Base-by-base conservation (phyloP, 2,329 filamentous ascomycete genomes). In the Chalara sp. region DNA sequence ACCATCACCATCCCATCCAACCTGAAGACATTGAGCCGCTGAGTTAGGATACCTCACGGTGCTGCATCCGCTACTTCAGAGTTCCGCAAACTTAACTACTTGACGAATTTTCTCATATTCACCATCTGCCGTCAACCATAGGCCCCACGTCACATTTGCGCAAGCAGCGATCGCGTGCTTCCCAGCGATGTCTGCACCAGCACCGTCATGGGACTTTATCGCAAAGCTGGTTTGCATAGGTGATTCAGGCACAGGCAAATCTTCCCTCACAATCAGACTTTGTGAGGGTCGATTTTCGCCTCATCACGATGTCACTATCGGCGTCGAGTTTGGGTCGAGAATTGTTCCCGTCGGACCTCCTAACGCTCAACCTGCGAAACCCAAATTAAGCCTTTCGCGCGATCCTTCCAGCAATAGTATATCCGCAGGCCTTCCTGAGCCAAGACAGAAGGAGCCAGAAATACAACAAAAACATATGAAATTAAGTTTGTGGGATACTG, bases 191-290 rank as follows among this genome's bases (percentile, higher is more conserved):
- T 68, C 76, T 37, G 21, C 21, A 21, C 21, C 21, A 21, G 21
- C 21, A 21, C 79, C 84, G 64, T 86, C 89, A 70, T 97, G 92
- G 92, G 90, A 97, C 75, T 97, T 95, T 76, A 99, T 97, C 67
- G 91, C 92, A 70, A 99, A 99, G 73, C 88, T 99, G 63, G 92
- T 97, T 66, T 95, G 89, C 74, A 90, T 99, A 65, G 93, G 93
- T 69, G 93, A 97, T 74, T 93, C 87, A 44, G 93, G 91, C 67
- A 95, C 89, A 67, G 93, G 93, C 65, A 99, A 99, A 76, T 95
- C 89, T 56, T 82, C 89, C 70, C 81, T 96, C 61, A 96, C 91
- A 51, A 91, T 96, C 67, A 89, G 92, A 57, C 87, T 97, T 57
- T 96, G 92, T 74, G 92, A 96, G 78, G 91, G 91, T 63, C 89